phyloP scores from a whole-genome alignment of 257 asterid species.

The Ligustrum vulgare region DNA sequence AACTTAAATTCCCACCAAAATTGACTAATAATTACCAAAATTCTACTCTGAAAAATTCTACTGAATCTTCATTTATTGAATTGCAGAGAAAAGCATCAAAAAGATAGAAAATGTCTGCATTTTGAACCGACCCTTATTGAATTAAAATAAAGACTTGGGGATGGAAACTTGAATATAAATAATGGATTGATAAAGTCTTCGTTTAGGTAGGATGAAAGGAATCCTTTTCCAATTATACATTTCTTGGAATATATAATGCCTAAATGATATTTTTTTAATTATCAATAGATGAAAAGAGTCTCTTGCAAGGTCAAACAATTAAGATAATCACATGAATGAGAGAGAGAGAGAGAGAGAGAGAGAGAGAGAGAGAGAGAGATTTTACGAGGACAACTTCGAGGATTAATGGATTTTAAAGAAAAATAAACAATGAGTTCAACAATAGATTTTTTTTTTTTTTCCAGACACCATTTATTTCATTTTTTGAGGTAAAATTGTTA shows the following conservation, averaged over 20 bases:
- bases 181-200: constrained; percentile 42
- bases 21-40: constrained; percentile 27
- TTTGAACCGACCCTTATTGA: constrained; percentile 13
- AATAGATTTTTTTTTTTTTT: too few relatives aligned
- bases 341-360: constrained; percentile 20
- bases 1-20: constrained; percentile 46
- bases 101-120: background rate
- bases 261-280: constrained; percentile 28
- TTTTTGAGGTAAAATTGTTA: too few relatives aligned
- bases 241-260: constrained; percentile 46
- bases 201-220: constrained; percentile 53
- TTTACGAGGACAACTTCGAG: constrained; percentile 48
- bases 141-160: constrained; percentile 23
- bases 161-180: constrained; percentile 26
- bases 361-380: background rate
- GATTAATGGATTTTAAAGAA: constrained; percentile 18
- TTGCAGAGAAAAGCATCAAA: background rate
- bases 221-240: constrained; percentile 31
- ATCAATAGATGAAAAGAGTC: constrained; percentile 30
- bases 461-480: too few relatives aligned
- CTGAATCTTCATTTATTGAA: constrained; percentile 17
- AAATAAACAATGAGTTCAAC: background rate
- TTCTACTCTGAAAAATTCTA: constrained; percentile 30
- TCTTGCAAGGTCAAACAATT: constrained; percentile 53
- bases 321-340: constrained; percentile 43